Conservation (phyloP, 1,284 basidiomycete species). For the Grifola frondosa region DNA sequence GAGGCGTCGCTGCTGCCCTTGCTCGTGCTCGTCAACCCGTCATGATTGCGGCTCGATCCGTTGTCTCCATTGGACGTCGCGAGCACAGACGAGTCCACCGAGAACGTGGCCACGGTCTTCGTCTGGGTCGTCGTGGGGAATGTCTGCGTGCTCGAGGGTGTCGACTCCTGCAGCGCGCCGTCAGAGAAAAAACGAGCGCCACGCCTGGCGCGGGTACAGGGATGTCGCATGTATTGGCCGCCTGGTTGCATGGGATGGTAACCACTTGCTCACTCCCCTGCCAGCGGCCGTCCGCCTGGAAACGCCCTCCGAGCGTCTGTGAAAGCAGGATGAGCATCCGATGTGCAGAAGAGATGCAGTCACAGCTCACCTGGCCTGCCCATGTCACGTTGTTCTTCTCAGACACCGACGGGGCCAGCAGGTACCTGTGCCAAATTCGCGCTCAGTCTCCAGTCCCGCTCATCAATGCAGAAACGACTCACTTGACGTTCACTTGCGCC, state of each 20-base stretch:
- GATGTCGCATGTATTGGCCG: slow-evolving; percentile 41
- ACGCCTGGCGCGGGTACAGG: slow-evolving; percentile 49
- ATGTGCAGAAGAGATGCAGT: not conserved
- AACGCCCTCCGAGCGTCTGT: slow-evolving; percentile 66
- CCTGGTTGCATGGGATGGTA: slow-evolving; percentile 41
- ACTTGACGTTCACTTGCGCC: slow-evolving; percentile 29
- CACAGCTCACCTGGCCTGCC: slow-evolving; percentile 36
- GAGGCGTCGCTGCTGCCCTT: slow-evolving; percentile 26
- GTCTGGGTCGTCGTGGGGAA: slow-evolving; percentile 57
- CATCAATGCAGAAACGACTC: slow-evolving; percentile 1
- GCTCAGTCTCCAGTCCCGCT: not conserved
- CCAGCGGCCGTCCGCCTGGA: slow-evolving; percentile 53
- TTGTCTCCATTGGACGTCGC: slow-evolving; percentile 32
- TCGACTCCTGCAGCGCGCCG: slow-evolving; percentile 40
- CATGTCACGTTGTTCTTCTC: slow-evolving; percentile 51
- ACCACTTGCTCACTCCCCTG: slow-evolving; percentile 37
- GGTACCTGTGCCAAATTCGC: slow-evolving; percentile 33
- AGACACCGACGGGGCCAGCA: slow-evolving; percentile 38
- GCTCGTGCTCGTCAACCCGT: slow-evolving; percentile 31
- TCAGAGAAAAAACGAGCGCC: slow-evolving; percentile 58
- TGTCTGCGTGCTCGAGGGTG: slow-evolving; percentile 42
- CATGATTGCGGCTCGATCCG: slow-evolving; percentile 25
- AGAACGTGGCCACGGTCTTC: slow-evolving; percentile 43
- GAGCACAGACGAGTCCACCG: slow-evolving; percentile 30
- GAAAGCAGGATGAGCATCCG: not conserved